Conservation (phyloP, 768 basidiomycete species). For the Coprinopsis strossmayeri region DNA sequence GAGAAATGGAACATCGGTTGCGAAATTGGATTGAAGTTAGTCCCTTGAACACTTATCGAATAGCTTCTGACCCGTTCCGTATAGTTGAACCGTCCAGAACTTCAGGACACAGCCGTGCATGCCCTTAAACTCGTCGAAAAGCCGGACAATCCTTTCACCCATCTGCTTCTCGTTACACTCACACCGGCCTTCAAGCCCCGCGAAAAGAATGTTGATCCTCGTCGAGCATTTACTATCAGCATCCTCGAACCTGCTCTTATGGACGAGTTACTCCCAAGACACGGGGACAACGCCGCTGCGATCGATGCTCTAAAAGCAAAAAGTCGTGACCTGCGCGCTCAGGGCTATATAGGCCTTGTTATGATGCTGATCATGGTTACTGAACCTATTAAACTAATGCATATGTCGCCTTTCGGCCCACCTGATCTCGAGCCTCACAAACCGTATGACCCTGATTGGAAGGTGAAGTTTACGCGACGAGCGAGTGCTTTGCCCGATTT, state of each 20-base stretch:
- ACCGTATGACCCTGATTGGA: constrained; percentile 1
- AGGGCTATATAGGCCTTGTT: not conserved
- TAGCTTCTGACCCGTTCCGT: not conserved
- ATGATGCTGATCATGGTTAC: constrained; percentile 3
- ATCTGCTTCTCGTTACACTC: not conserved
- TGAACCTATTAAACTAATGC: not conserved
- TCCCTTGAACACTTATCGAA: not conserved
- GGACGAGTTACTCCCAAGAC: not conserved
- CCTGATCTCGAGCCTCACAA: not conserved
- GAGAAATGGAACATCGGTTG: constrained; percentile 1
- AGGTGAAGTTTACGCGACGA: not conserved
- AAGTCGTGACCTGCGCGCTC: not conserved
- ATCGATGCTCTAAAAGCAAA: not conserved
- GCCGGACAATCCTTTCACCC: not conserved
- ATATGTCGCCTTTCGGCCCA: not conserved
- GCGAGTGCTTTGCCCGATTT: not conserved
- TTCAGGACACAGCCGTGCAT: not conserved
- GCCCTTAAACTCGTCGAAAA: constrained; percentile 1
- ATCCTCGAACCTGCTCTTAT: not conserved
- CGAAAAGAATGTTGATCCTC: constrained; percentile 1
- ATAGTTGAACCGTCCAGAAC: not conserved
- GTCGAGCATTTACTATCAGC: not conserved
- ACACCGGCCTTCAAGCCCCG: not conserved
- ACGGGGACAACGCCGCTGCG: not conserved
- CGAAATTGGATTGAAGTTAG: constrained; percentile 1